Percentiles rank a stretch among this genome's conserved stretches.
Evolutionary conservation across 805 yeast species (phyloP).

Genomic region (Barnettozyma wickerhamii): DNA sequence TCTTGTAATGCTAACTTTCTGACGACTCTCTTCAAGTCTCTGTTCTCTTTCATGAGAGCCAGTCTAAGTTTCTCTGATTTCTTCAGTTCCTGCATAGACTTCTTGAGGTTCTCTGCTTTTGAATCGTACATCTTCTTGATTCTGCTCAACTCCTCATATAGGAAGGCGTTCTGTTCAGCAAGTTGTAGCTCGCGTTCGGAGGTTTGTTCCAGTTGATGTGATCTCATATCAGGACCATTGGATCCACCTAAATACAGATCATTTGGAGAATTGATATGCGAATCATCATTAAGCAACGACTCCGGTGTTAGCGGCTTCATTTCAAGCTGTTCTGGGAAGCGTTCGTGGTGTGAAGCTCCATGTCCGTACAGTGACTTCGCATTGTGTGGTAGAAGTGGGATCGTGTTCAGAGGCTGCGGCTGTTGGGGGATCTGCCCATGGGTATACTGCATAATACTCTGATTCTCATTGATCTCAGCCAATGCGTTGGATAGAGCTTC

Average conservation of each 20-base stretch:
- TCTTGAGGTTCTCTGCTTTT: conserved; percentile 30
- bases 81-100: conserved; percentile 28
- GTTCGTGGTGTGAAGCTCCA: background rate
- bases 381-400: background rate
- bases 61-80: conserved; percentile 35
- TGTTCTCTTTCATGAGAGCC: conserved; percentile 32
- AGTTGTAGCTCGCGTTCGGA: conserved; percentile 1
- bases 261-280: conserved; percentile 18
- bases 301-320: conserved; percentile 30
- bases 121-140: conserved; percentile 30
- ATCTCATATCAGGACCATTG: conserved; percentile 12
- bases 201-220: too few relatives aligned
- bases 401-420: background rate
- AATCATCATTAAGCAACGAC: conserved; percentile 31
- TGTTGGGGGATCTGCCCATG: background rate
- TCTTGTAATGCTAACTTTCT: conserved; percentile 19
- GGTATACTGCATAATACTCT: background rate
- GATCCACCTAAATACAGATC: background rate
- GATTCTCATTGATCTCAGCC: conserved; percentile 12
- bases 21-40: conserved; percentile 28
- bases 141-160: conserved; percentile 16
- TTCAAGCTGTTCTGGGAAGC: conserved; percentile 1
- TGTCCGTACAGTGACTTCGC: background rate
- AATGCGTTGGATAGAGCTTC: conserved; percentile 17
- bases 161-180: background rate